Base-by-base conservation (phyloP, 2,329 filamentous ascomycete species). In the Aspergillus latus region DNA sequence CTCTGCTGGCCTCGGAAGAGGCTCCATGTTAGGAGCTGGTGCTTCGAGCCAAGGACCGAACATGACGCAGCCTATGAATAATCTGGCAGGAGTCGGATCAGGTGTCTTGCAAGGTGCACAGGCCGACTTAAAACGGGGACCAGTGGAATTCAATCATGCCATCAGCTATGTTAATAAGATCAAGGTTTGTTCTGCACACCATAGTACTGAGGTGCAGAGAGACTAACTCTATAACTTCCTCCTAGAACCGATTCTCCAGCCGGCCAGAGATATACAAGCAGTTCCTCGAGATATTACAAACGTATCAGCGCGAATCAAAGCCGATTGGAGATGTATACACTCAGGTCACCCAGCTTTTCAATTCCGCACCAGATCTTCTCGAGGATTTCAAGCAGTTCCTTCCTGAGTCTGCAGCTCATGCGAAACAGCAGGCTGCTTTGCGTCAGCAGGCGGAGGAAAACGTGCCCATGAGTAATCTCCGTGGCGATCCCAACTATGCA, bases 121-220 rank as follows among this genome's bases (percentile, higher is more conserved):
- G 55, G 75, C 74, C 51, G 80, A 79, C 50, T 66, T 90, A 71
- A 95, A 94, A 70, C 86, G 92, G 54, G 93, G 92, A 0, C 94
- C 94, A 1, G 94, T 99, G 15, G 94, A 99, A 70, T 99, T 99
- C 75, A 99, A 99, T 71, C 94, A 99, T 76, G 94, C 94, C 0
- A 99, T 99, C 62, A 97, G 92, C 72, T 99, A 99, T 68, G 94
- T 99, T 53, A 99, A 99, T 72, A 99, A 99, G 78, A 99, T 99
- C 68, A 99, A 99, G 87, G 92, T 94, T 47, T 32, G 50, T 52
- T 6, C 77, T 73, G 83, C 58, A 21, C 21, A 21, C 26, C 46
- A 10, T 29, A 34, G 11, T 43, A 21, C 10, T 46, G 8, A 11
- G 42, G 8, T 30, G 3, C 11, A 30, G 48, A 10, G 5, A 43